Evolutionary conservation across 1,139 yeast genomes (phyloP), one percentile per base, ranked within the genome.

Genomic region (Citeromyces hawaiiensis): DNA sequence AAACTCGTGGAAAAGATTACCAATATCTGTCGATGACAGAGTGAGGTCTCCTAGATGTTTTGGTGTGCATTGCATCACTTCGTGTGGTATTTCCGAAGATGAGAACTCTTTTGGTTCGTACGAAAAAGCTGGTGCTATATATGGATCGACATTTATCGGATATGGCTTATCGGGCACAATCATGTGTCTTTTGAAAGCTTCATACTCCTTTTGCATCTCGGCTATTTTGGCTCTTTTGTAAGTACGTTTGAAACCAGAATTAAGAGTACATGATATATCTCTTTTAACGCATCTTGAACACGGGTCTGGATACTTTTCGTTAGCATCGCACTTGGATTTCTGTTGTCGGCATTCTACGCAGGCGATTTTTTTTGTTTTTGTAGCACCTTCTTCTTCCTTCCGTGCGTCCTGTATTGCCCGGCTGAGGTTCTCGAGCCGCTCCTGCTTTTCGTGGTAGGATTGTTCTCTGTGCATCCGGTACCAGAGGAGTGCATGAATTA

Each of bases 271-370:
- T 15, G 66, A 64, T 5, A 82, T 64, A 7, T 74, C 72, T 51
- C 83, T 76, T 54, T 82, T 83, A 11, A 61, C 53, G 55, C 97
- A 91, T 45, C 96, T 64, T 0, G 88, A 64, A 52, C 98, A 91
- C 1, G 96, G 83, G n/a, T 66, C 64, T 0, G 96, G 95, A 36
- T 76, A 73, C 41, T 65, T 68, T 44, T 81, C 87, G 45, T 71
- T 76, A 8, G 96, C 94, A 56, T 86, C 94, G 60, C 97, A 91
- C 47, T 80, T 74, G 19, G 91, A 68, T 59, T 91, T 91, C 55
- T 91, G 98, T 57, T 91, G 98, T 15, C 98, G 72, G 55, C 98
- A 91, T 54, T 88, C 96, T 2, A 85, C 87, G 63, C 98, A 91
- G 0, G 97, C 97, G 56, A 87, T 77, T 45, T 79, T 70, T 53